Base-by-base conservation (phyloP, 2,329 filamentous ascomycete species). In the Alternaria atra region DNA sequence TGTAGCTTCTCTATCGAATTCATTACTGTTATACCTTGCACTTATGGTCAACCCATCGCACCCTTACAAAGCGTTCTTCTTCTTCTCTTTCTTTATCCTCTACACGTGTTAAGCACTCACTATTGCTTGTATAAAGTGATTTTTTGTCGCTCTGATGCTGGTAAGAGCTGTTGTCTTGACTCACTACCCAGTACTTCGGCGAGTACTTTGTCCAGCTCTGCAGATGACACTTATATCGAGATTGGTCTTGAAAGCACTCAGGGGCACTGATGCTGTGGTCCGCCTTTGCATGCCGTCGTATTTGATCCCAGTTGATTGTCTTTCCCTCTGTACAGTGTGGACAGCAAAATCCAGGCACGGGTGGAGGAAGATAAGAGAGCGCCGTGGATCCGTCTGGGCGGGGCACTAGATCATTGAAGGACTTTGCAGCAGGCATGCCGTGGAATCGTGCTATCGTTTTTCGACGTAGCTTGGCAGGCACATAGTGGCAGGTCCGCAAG, bases 171-270 rank as follows among this genome's bases (percentile, higher is more conserved):
- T 53, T 42, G 12, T 39, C 34, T 57, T 53, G 8, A 20, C 34
- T 54, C 37, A 63, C 47, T 50, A 53, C 35, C 55, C 9, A 63
- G 43, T 63, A 53, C 59, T 56, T 59, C 6, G 27, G 55, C 35
- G 42, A 56, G 56, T 63, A 60, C 34, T 47, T 63, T 20, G 48
- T 63, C 60, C 17, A 63, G 53, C 60, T 63, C 35, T 63, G 42
- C 15, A 63, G 60, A 6, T 51, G 42, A 52, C 32, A 60, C n/a
- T 52, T 39, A 40, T 52, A 53, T 40, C n/a, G 29, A 30, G 54
- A 58, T 52, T 55, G 8, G 17, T 60, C 51, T 58, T 50, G n/a
- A 37, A 55, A 7, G 23, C 51, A 64, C 13, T 58, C 27, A 25
- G 39, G 46, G 35, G 61, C 52, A 20, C 34, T 58, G 23, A 64